Evolutionary conservation across 2,329 filamentous ascomycete genomes (phyloP).

Genomic region (Aspergillus quadrilineatus): DNA sequence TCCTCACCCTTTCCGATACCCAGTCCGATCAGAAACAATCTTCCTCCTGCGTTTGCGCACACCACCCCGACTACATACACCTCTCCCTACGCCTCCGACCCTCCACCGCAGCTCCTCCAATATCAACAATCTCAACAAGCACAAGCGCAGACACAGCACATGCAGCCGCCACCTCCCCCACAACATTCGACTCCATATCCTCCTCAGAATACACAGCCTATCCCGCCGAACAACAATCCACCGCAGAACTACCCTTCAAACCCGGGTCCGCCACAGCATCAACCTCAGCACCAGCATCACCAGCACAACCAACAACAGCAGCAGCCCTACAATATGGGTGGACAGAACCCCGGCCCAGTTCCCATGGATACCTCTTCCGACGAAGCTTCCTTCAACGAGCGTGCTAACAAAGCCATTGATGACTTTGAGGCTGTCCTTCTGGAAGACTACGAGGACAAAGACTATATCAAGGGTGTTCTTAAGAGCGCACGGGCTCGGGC

Average conservation of each 20-base stretch:
- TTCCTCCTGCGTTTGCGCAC: conserved; percentile 41
- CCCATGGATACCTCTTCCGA: conserved; percentile 28
- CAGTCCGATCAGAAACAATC: conserved; percentile 38
- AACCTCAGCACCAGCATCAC: conserved; percentile 21
- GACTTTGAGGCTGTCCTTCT: conserved; percentile 46
- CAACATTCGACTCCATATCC: conserved; percentile 30
- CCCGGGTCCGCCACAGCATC: conserved; percentile 20
- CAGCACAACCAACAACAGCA: conserved; percentile 21
- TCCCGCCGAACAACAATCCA: conserved; percentile 17
- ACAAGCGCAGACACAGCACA: conserved; percentile 24
- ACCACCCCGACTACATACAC: conserved; percentile 39
- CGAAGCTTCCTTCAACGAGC: conserved; percentile 39
- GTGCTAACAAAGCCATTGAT: conserved; percentile 46
- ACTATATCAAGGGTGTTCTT: conserved; percentile 46
- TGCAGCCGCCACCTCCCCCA: conserved; percentile 21
- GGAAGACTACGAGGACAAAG: conserved; percentile 47
- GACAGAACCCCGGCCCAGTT: conserved; percentile 21
- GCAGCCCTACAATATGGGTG: conserved; percentile 17
- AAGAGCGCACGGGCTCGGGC: conserved; percentile 44
- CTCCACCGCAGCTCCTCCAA: conserved; percentile 35
- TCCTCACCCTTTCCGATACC: conserved; percentile 39
- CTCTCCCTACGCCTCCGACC: conserved; percentile 42
- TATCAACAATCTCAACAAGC: conserved; percentile 32
- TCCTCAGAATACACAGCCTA: conserved; percentile 18
- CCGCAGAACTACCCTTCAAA: conserved; percentile 9